A percentile compares a stretch with the other conserved stretches of the same genome.
phyloP scores from a whole-genome alignment of 163 green algal genomes.

The Scenedesmus sp. region DNA sequence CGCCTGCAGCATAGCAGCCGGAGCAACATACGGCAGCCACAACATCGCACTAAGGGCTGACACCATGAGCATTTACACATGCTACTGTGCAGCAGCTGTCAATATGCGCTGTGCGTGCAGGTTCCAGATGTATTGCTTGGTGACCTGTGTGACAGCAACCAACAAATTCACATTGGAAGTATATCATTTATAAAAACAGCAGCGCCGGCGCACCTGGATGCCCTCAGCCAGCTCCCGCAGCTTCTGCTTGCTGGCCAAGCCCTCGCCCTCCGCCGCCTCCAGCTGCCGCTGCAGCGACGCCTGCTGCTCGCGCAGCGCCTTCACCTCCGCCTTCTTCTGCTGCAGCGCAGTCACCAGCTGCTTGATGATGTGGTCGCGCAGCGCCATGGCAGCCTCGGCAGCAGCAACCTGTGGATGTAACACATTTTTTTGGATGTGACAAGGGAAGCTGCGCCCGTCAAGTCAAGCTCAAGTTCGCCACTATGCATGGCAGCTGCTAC shows the following conservation, averaged over 20 bases:
- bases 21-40: background rate
- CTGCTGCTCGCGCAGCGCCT: constrained; percentile 35
- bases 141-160: background rate
- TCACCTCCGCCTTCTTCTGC: constrained; percentile 40
- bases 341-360: constrained; percentile 35
- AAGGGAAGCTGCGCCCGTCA: background rate
- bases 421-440: no score
- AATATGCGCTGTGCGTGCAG: background rate
- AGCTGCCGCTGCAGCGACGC: constrained; percentile 23
- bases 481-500: background rate
- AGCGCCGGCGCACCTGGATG: constrained; percentile 25
- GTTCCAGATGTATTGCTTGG: background rate
- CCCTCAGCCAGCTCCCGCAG: constrained; percentile 39
- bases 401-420: background rate
- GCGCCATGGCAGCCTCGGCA: constrained; percentile 14
- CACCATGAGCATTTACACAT: no score
- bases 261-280: background rate
- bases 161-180: no score
- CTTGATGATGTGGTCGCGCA: constrained; percentile 48
- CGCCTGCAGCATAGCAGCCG: constrained; percentile 13
- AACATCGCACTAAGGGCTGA: no score
- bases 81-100: background rate
- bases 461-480: no score
- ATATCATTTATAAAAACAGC: no score
- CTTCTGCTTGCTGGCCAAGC: constrained; percentile 5